Evolutionary conservation across 768 basidiomycete species (phyloP).

Genomic region (Boletus sp.): DNA sequence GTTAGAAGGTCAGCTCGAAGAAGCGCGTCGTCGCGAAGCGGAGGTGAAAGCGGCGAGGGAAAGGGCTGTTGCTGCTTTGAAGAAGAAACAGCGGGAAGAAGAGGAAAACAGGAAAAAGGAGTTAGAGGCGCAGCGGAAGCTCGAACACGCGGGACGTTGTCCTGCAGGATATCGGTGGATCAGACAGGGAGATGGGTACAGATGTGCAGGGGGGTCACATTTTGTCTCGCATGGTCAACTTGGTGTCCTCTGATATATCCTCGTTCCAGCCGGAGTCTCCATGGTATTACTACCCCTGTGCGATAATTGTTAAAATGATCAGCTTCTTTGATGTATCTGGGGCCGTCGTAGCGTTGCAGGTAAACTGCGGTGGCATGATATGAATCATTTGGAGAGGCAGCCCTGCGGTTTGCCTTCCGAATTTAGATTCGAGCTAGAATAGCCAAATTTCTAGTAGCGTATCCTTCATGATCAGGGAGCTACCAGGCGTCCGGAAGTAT

Average conservation of each 20-base stretch:
- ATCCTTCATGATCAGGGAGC: too few relatives aligned
- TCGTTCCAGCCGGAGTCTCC: too few relatives aligned
- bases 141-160: slow-evolving; percentile 52
- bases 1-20: slow-evolving; percentile 28
- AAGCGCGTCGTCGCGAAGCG: slow-evolving; percentile 30
- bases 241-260: background rate
- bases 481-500: too few relatives aligned
- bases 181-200: slow-evolving; percentile 39
- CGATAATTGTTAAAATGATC: too few relatives aligned
- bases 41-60: background rate
- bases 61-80: background rate
- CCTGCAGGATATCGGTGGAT: slow-evolving; percentile 45
- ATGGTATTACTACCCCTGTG: too few relatives aligned
- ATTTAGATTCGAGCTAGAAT: too few relatives aligned
- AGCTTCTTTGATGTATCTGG: too few relatives aligned
- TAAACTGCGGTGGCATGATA: too few relatives aligned
- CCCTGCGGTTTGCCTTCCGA: too few relatives aligned
- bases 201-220: slow-evolving; percentile 48
- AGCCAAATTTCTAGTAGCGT: too few relatives aligned
- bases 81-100: background rate
- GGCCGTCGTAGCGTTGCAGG: too few relatives aligned
- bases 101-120: slow-evolving; percentile 23
- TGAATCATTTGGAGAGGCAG: too few relatives aligned
- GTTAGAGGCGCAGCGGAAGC: slow-evolving; percentile 39
- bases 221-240: slow-evolving; percentile 29